A percentile compares a stretch with the other conserved stretches of the same genome.
These are phyloP conservation scores for Salix koriyanagi DNA, from an alignment of 345 rosid genomes.

Conservation along the genomic window DNA sequence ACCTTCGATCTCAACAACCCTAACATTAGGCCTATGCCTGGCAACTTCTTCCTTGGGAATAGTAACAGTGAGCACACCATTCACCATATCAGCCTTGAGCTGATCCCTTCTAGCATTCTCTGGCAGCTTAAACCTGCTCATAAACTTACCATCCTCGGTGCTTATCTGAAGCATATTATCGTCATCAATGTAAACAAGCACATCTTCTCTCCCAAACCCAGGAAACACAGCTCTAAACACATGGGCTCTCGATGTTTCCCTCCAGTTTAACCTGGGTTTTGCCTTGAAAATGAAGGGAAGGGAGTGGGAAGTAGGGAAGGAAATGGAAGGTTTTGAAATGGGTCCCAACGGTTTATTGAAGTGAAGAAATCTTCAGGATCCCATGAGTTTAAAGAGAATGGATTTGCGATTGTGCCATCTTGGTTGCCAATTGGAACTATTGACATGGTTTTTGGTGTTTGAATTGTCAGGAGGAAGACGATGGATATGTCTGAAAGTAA, in stretches of 20 bases:
- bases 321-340: slow-evolving; percentile 1
- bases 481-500: background rate
- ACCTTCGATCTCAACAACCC: slow-evolving; percentile 24
- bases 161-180: slow-evolving; percentile 19
- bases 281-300: slow-evolving; percentile 8
- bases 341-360: background rate
- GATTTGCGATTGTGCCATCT: background rate
- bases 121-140: slow-evolving; percentile 29
- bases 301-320: background rate
- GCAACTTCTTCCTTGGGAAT: slow-evolving; percentile 14
- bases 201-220: slow-evolving; percentile 1
- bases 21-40: background rate
- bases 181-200: slow-evolving; percentile 24
- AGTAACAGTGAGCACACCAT: slow-evolving; percentile 21
- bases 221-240: slow-evolving; percentile 23
- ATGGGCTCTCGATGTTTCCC: slow-evolving; percentile 17
- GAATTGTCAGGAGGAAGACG: background rate
- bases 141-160: slow-evolving; percentile 22
- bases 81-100: slow-evolving; percentile 8
- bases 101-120: slow-evolving; percentile 14
- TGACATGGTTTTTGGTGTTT: background rate
- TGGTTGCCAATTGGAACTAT: slow-evolving; percentile 4
- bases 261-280: slow-evolving; percentile 23
- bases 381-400: background rate
- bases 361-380: slow-evolving; percentile 8